These are phyloP conservation scores for Pulchroboletus neoregius DNA, from an alignment of 1,284 basidiomycete species.

Conservation along the genomic window DNA sequence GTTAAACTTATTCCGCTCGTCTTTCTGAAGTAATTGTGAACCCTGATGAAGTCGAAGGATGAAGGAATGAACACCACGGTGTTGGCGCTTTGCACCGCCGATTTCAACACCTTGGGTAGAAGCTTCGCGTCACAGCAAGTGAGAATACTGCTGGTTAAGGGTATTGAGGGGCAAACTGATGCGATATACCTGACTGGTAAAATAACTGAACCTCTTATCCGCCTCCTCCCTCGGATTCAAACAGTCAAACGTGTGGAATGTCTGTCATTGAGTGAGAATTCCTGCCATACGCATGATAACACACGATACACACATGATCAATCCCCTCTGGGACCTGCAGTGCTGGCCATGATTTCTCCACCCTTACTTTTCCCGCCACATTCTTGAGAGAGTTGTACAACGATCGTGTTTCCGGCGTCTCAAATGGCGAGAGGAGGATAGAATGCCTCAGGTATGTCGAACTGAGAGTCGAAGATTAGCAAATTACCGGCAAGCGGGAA, in stretches of 20 bases:
- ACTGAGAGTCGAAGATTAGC: slow-evolving; percentile 37
- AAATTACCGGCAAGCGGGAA: not conserved
- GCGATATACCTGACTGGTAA: slow-evolving; percentile 73
- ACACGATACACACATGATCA: slow-evolving; percentile 53
- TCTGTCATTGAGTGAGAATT: slow-evolving; percentile 38
- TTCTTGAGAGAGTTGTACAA: slow-evolving; percentile 81
- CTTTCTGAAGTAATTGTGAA: slow-evolving; percentile 85
- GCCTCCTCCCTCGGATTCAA: slow-evolving; percentile 73
- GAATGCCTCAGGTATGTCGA: slow-evolving; percentile 85
- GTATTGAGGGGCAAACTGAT: not conserved
- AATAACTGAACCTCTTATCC: slow-evolving; percentile 83
- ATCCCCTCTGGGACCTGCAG: slow-evolving; percentile 77
- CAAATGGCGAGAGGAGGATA: slow-evolving; percentile 83
- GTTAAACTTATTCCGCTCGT: slow-evolving; percentile 67
- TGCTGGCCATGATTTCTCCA: slow-evolving; percentile 65
- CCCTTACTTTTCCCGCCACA: slow-evolving; percentile 77
- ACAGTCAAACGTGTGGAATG: slow-evolving; percentile 75
- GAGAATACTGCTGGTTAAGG: slow-evolving; percentile 1
- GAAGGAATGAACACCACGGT: slow-evolving; percentile 90
- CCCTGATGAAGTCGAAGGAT: slow-evolving; percentile 94
- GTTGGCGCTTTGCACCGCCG: slow-evolving; percentile 86
- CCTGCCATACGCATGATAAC: not conserved
- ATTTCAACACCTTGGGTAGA: slow-evolving; percentile 78
- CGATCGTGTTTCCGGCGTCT: slow-evolving; percentile 83
- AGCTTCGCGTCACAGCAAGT: slow-evolving; percentile 43